A percentile compares a stretch with the other conserved stretches of the same genome.
Conservation (phyloP, 805 yeast species). For the Candida multigemmis region DNA sequence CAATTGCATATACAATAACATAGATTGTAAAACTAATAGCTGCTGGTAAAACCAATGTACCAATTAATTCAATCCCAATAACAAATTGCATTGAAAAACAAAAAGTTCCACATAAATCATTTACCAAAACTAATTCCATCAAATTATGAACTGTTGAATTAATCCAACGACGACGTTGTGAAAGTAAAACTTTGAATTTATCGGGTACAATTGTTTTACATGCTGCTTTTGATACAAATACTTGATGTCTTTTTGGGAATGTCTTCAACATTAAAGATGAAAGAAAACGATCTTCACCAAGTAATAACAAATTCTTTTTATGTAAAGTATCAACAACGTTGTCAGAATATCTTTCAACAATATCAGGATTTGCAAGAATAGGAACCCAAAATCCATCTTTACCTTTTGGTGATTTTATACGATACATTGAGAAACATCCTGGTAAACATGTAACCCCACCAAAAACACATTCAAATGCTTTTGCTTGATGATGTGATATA, state of each 20-base stretch:
- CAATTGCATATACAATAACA: slow-evolving; percentile 62
- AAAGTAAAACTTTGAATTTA: slow-evolving; percentile 64
- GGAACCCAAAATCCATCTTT: slow-evolving; percentile 76
- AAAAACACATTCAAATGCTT: slow-evolving; percentile 90
- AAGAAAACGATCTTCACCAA: slow-evolving; percentile 87
- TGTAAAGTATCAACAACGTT: slow-evolving; percentile 79
- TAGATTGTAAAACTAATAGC: slow-evolving; percentile 80
- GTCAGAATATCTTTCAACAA: slow-evolving; percentile 85
- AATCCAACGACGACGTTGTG: slow-evolving; percentile 96
- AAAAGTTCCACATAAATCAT: slow-evolving; percentile 88
- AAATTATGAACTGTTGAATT: slow-evolving; percentile 90
- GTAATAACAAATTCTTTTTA: slow-evolving; percentile 70
- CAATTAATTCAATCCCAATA: slow-evolving; percentile 72
- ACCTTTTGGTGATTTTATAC: slow-evolving; percentile 86
- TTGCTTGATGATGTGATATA: slow-evolving; percentile 89
- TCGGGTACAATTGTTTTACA: slow-evolving; percentile 91
- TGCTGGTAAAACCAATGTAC: slow-evolving; percentile 83
- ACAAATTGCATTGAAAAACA: slow-evolving; percentile 94
- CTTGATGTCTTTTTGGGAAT: slow-evolving; percentile 81
- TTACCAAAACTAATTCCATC: slow-evolving; percentile 76
- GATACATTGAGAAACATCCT: slow-evolving; percentile 88
- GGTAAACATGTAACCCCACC: slow-evolving; percentile 95
- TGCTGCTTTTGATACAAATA: slow-evolving; percentile 84
- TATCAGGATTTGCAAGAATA: slow-evolving; percentile 84
- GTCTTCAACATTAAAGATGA: slow-evolving; percentile 81